Evolutionary conservation across 2,329 filamentous ascomycete genomes (phyloP), one percentile per base, ranked within the genome.

Genomic region (Hypoxylon sp.): DNA sequence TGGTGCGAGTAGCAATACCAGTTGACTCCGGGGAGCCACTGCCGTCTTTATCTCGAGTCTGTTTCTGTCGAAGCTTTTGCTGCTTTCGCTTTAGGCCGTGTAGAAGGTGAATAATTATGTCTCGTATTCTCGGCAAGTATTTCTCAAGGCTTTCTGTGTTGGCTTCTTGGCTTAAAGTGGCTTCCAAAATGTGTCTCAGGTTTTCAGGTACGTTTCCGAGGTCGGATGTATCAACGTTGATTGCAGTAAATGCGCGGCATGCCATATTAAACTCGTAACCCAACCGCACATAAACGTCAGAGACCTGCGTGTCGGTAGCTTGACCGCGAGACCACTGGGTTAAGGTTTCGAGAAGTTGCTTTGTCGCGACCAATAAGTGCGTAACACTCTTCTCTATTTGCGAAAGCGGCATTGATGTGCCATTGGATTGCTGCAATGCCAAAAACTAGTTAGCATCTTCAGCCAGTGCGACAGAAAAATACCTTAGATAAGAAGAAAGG

Each of bases 201-300:
- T 94, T 83, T 76, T 99, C 95, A 5, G 95, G 95, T 2, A 99
- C 95, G 71, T 97, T 97, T 59, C 95, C 95, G 11, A 99, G 84
- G 77, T 99, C 95, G 24, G 89, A 87, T 1, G 94, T 97, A 73
- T 99, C 95, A 67, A 99, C 95, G 65, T 96, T 95, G 74, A 99
- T 99, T 61, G 94, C 93, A 73, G 92, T 93, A 79, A 99, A 99
- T 65, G 95, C 94, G 58, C 95, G 91, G 78, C 94, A 98, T 26
- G 95, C 95, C 82, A 99, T 95, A 79, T 99, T 99, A 85, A 99
- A 99, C 79, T 99, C 95, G 79, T 99, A 99, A 48, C 95, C 95
- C 65, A 99, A 82, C 64, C 95, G 91, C 64, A 99, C 95, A 76
- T 99, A 99, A 71, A 99, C 95, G 77, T 99, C 95, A 11, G 95